These are phyloP conservation scores for Chamaecyparis obtusa DNA, from an alignment of 75 land plant species.

Conservation along the genomic window DNA sequence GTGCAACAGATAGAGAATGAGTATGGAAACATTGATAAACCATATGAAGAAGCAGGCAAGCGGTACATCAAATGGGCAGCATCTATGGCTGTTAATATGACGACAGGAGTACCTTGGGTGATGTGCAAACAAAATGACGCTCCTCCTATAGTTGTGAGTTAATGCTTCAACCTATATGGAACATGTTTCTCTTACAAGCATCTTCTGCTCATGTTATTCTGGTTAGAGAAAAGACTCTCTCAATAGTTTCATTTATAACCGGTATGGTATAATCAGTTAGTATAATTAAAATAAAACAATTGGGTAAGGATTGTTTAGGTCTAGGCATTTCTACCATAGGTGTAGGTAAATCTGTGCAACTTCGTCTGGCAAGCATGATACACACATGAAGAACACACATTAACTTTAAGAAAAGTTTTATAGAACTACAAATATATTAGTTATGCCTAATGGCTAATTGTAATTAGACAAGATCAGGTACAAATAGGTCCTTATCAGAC, in stretches of 20 bases:
- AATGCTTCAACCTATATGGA: constrained; percentile 30
- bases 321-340: no score
- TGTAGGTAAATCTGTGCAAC: no score
- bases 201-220: constrained; percentile 41
- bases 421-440: not conserved
- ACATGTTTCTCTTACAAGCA: constrained; percentile 74
- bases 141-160: constrained; percentile 65
- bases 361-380: no score
- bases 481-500: not conserved
- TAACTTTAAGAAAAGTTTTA: no score
- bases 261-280: not conserved
- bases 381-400: no score
- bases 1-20: constrained; percentile 78
- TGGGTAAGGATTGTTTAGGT: not conserved
- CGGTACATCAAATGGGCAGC: constrained; percentile 76
- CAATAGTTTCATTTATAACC: not conserved
- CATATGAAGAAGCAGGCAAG: constrained; percentile 49
- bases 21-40: constrained; percentile 47
- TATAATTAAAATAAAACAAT: no score
- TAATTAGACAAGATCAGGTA: not conserved
- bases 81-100: constrained; percentile 57
- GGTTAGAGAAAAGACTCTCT: not conserved
- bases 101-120: constrained; percentile 72
- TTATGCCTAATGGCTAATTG: no score
- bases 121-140: constrained; percentile 86